Base-by-base conservation (phyloP, 2,329 filamentous ascomycete genomes). In the Epicoccum sorghinum region DNA sequence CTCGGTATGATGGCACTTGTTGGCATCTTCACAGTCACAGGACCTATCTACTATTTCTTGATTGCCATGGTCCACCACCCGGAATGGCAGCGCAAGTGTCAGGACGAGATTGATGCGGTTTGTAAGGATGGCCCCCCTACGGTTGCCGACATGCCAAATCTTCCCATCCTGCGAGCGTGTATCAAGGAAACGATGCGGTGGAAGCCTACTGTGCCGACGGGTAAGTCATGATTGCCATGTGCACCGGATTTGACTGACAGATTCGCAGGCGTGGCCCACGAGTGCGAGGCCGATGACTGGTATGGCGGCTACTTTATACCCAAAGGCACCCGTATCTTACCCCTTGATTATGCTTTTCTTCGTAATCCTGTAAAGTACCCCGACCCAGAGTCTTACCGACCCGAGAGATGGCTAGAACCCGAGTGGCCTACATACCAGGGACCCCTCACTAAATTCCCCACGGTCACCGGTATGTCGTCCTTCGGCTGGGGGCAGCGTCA, bases 401-500 rank as follows among this genome's bases (percentile, higher is more conserved):
- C 86, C 0, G 85, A 87, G 61, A 80, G 86, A 35, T 89, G 83
- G 77, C 78, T 89, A 9, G 82, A 86, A 60, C 72, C 82, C n/a
- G 76, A 75, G 18, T 89, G 82, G 79, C 86, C 86, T 0, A 86
- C 86, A 0, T 88, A 83, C 74, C 83, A 87, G 64, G 85, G 84
- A 64, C 86, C 86, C 0, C 79, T 88, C n/a, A 81, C 81, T 2
- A 79, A 81, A 51, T 87, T 83, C 64, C 86, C 86, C 13, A 86
- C 82, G 69, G 81, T 88, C 66, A 83, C 85, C 60, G 81, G 80
- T 33, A 85, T 87, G 81, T 82, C 86, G 58, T 86, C 82, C 0
- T 88, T 88, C 64, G 86, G 86, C 25, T 88, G 81, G 78, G 86
- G 86, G 30, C 83, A 85, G 38, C 80, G 86, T 57, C 81, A 82